phyloP scores from a whole-genome alignment of 805 yeast species.

The Soucietia sequanensis region DNA sequence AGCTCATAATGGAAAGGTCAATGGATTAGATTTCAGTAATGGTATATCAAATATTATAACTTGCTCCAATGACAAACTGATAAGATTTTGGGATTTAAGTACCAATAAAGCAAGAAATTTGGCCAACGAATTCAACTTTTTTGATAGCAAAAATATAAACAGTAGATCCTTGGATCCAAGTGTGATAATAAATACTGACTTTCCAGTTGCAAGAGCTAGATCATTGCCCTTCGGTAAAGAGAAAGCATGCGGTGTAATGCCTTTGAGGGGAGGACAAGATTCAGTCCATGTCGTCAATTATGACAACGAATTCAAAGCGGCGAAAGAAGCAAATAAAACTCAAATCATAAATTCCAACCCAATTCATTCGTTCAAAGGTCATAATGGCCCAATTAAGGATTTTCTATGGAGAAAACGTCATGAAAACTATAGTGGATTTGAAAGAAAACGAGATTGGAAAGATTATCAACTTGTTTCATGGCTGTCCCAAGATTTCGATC shows the following conservation, averaged over 20 bases:
- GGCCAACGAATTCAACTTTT: constrained; percentile 17
- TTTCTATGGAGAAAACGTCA: constrained; percentile 75
- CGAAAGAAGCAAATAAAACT: constrained; percentile 23
- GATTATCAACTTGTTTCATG: constrained; percentile 92
- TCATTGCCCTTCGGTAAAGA: constrained; percentile 82
- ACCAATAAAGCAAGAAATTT: constrained; percentile 12
- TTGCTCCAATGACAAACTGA: constrained; percentile 82
- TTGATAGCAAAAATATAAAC: constrained; percentile 10
- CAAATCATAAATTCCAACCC: constrained; percentile 37
- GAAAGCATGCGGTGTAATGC: constrained; percentile 81
- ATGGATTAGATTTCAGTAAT: constrained; percentile 82
- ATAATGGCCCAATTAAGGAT: constrained; percentile 80
- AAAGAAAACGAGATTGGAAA: constrained; percentile 57
- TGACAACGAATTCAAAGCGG: constrained; percentile 31
- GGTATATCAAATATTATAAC: constrained; percentile 63
- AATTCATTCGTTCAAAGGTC: constrained; percentile 69
- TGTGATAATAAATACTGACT: constrained; percentile 64
- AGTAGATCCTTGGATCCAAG: constrained; percentile 37
- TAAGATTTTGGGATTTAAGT: constrained; percentile 75
- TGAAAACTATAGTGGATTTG: constrained; percentile 43
- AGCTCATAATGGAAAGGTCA: constrained; percentile 85
- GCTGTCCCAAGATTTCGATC: constrained; percentile 79
- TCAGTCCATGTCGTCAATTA: constrained; percentile 55
- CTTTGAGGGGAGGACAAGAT: constrained; percentile 81
- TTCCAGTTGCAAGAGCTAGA: constrained; percentile 88